Evolutionary conservation across 2,329 filamentous ascomycete species (phyloP), one percentile per base, ranked within the genome.

Genomic region (Ustilaginoidea virens): DNA sequence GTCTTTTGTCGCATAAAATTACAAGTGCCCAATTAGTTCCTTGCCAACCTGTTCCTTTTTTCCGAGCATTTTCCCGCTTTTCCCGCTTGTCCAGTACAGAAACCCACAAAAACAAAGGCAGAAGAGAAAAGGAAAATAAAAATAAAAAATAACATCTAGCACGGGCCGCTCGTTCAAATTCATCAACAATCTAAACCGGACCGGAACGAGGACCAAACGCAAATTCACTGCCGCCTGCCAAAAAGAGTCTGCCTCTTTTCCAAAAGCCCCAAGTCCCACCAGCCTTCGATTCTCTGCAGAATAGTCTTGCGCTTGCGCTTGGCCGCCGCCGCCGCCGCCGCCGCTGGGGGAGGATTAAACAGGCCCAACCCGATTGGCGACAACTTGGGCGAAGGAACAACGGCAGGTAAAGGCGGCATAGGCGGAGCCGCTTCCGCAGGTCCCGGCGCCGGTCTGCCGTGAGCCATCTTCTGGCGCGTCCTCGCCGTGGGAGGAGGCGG

Each of bases 261-360:
- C 30, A 67, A 37, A 31, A 68, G 41, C 4, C 55, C 60, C 31
- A 68, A 45, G 44, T 68, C 63, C 63, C 64, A 69, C 63, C 63
- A 69, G 5, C 63, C 64, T 23, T 66, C 62, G 17, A 68, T 50
- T 13, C 56, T 47, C 22, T 59, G 51, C 35, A 64, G 47, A 14
- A 69, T 45, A 1, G 63, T 67, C 49, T 49, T 62, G 6, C 61
- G 52, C 39, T 51, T 55, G 17, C 52, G 51, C 30, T 48, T 52
- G 2, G 35, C 40, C 31, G 36, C 24, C 3, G 24, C 13, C 7
- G 24, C 9, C n/a, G 13, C 5, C 24, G n/a, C 39, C 24, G 20
- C 21, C 17, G 37, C 29, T 15, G 41, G 32, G 16, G 33, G 33
- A 20, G 34, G 28, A 17, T 17, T 27, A 18, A 25, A 4, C 23